Evolutionary conservation across 2,329 filamentous ascomycete genomes (phyloP).

Genomic region (Colletotrichum spinosum): DNA sequence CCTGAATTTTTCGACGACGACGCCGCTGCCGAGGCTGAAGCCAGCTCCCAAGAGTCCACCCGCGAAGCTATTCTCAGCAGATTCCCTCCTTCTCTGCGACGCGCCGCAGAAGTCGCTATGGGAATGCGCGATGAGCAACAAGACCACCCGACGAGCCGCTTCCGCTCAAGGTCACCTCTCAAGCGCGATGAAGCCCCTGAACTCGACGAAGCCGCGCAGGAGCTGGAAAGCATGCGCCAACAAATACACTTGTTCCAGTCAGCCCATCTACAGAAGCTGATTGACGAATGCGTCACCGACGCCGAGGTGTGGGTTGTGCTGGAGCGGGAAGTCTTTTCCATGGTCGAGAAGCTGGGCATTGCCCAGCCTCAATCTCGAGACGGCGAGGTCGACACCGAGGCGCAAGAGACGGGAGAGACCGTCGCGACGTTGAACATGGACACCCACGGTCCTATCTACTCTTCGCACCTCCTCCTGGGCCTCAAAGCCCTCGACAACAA

Average conservation of each 20-base stretch:
- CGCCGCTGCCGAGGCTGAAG: conserved; percentile 40
- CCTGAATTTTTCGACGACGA: not conserved
- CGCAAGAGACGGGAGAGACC: conserved; percentile 19
- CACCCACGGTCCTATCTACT: conserved; percentile 73
- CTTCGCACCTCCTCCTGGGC: conserved; percentile 68
- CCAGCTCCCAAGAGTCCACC: conserved; percentile 49
- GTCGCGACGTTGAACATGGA: conserved; percentile 57
- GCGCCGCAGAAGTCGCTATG: conserved; percentile 53
- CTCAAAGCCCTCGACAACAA: conserved; percentile 66
- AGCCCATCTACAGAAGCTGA: conserved; percentile 62
- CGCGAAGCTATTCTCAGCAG: conserved; percentile 50
- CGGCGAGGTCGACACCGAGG: conserved; percentile 13
- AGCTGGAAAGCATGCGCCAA: conserved; percentile 54
- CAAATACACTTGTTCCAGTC: conserved; percentile 53
- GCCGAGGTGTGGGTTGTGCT: conserved; percentile 75
- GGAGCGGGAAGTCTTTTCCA: conserved; percentile 73
- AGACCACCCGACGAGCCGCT: not conserved
- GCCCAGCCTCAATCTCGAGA: conserved; percentile 42
- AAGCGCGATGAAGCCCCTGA: conserved; percentile 16
- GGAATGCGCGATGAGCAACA: conserved; percentile 49
- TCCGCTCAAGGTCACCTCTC: not conserved
- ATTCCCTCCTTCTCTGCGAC: conserved; percentile 53
- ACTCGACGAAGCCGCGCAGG: conserved; percentile 46
- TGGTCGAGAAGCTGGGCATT: conserved; percentile 68
- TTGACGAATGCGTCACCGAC: conserved; percentile 70